Evolutionary conservation across 106 monocot species (phyloP), one percentile per base, ranked within the genome.

Genomic region (Iris macrosiphon): DNA sequence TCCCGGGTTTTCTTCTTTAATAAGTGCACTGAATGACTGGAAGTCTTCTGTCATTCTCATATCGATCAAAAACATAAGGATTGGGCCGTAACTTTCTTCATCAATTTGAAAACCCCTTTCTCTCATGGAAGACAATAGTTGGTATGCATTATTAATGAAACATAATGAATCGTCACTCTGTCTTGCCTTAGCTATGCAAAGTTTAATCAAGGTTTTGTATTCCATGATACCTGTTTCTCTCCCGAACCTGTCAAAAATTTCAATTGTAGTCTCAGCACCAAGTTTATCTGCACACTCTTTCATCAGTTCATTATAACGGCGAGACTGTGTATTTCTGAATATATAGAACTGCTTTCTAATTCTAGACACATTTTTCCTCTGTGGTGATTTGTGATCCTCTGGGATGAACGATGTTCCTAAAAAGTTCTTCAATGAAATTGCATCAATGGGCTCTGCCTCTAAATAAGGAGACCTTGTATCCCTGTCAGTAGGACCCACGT

Each of bases 21-120:
- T 72, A 27, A 85, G 53, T 27, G 70, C 49, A 83, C 69, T 52
- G 30, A 96, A 75, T 40, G 57, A 16, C 9, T 75, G 54, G 53
- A 90, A 96, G 45, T 96, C 90, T 28, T 82, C 48, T 10, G 29
- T 47, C 86, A 86, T 66, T 68, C 67, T 47, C 68, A 67, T 83
- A 41, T 96, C 86, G 67, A 83, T 65, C 60, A 86, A 40, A 57
- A 69, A 90, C 63, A 74, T 47, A 39, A 96, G 76, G 57, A 96
- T 49, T 31, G 90, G 79, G 14, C 75, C 55, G 60, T 74, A 96
- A 66, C 57, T 78, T 52, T 67, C 75, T 75, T 90, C 83, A 47
- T 70, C 71, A 58, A 96, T 79, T 63, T 66, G 55, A 68, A 86
- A 80, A 22, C 96, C 96, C 31, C 72, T 74, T 52, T 96, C 90